phyloP scores from a whole-genome alignment of 257 asterid genomes.

The Mentha longifolia region DNA sequence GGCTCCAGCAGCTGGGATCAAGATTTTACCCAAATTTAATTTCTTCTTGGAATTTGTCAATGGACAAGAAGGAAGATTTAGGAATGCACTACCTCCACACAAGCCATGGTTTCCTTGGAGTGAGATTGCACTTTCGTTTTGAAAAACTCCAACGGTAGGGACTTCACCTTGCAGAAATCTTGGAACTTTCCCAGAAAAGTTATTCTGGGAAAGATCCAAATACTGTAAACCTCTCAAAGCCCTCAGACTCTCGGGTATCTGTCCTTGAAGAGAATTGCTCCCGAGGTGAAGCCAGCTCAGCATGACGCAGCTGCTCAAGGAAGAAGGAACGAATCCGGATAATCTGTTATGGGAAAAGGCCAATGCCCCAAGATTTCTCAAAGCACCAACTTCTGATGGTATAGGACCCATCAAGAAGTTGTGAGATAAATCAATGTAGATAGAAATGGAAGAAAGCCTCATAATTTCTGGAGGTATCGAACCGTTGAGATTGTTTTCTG shows the following conservation, averaged over 20 bases:
- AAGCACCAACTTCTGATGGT: conserved; percentile 28
- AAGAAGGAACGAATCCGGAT: conserved; percentile 35
- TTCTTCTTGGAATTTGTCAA: neutral
- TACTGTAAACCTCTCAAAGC: conserved; percentile 31
- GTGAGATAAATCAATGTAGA: conserved; percentile 15
- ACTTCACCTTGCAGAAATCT: neutral
- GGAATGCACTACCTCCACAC: neutral
- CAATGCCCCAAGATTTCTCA: conserved; percentile 6
- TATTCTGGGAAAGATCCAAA: conserved; percentile 20
- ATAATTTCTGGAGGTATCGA: conserved; percentile 24
- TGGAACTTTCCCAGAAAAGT: conserved; percentile 21
- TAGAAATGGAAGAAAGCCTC: conserved; percentile 25
- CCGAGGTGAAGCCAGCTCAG: conserved; percentile 29
- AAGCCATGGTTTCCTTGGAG: neutral
- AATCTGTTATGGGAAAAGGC: conserved; percentile 35
- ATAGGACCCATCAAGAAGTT: conserved; percentile 18
- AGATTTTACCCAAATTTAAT: neutral
- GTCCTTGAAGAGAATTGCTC: conserved; percentile 33
- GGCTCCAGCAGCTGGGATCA: neutral
- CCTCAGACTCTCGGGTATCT: conserved; percentile 32
- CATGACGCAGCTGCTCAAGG: conserved; percentile 24
- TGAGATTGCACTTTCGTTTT: neutral
- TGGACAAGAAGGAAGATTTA: neutral
- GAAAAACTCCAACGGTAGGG: neutral
- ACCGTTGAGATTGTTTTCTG: conserved; percentile 23